Evolutionary conservation across 768 basidiomycete species (phyloP).

Genomic region (Leccinum barrowsii): DNA sequence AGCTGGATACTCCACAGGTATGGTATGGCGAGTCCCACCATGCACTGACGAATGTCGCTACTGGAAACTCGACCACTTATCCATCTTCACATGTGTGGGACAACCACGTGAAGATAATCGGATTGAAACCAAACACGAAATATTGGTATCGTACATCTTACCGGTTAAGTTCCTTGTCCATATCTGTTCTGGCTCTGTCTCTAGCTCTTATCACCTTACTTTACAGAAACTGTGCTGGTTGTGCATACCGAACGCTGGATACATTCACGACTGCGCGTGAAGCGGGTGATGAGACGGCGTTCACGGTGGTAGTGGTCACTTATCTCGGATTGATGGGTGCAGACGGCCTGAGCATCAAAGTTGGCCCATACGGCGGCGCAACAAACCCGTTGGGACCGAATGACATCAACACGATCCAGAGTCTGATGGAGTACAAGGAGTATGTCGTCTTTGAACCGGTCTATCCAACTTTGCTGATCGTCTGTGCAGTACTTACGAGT

Average conservation of each 20-base stretch:
- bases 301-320: conserved; percentile 24
- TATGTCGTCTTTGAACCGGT: conserved; percentile 1
- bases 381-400: conserved; percentile 22
- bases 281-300: conserved; percentile 17
- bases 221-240: conserved; percentile 24
- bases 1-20: conserved; percentile 22
- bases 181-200: not conserved
- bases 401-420: conserved; percentile 29
- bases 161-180: conserved; percentile 14
- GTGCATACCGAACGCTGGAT: conserved; percentile 23
- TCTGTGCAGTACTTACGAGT: conserved; percentile 20
- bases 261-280: conserved; percentile 24
- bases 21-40: conserved; percentile 22
- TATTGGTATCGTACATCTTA: conserved; percentile 29
- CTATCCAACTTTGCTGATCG: not conserved
- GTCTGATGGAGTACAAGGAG: conserved; percentile 27
- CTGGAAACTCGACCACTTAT: conserved; percentile 22
- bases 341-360: conserved; percentile 28
- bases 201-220: not conserved
- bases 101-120: conserved; percentile 28
- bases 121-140: conserved; percentile 20
- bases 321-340: conserved; percentile 29
- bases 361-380: conserved; percentile 23
- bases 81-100: conserved; percentile 25
- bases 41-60: conserved; percentile 17